Percentiles rank a stretch among this genome's conserved stretches.
phyloP scores from a whole-genome alignment of 139 green algal species.

The Medakamo hakoo region DNA sequence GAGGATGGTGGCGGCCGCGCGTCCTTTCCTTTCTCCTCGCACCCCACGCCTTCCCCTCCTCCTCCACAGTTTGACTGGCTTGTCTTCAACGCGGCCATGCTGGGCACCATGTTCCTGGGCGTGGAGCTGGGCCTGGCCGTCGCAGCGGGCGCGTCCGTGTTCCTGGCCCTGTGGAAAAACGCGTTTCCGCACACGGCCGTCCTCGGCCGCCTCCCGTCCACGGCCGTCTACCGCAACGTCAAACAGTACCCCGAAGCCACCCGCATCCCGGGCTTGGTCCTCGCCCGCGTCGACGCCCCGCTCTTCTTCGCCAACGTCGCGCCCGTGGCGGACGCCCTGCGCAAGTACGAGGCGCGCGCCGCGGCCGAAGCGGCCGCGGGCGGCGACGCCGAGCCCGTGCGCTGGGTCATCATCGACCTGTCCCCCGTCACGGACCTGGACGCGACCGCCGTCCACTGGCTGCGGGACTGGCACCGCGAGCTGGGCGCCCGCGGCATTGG shows the following conservation, averaged over 20 bases:
- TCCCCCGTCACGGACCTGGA: constrained; percentile 60
- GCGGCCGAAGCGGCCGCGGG: background rate
- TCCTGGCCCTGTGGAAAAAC: constrained; percentile 36
- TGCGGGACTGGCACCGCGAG: constrained; percentile 20
- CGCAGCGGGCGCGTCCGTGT: constrained; percentile 33
- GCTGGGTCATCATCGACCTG: constrained; percentile 67
- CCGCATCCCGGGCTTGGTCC: constrained; percentile 29
- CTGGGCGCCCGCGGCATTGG: constrained; percentile 16
- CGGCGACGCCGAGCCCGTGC: constrained; percentile 7
- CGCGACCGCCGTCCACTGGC: constrained; percentile 39
- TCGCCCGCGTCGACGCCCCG: constrained; percentile 49
- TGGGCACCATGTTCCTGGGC: background rate
- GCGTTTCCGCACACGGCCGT: constrained; percentile 68
- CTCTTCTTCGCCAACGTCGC: constrained; percentile 66
- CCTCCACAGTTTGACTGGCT: background rate
- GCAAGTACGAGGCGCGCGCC: constrained; percentile 18
- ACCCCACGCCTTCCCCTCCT: background rate
- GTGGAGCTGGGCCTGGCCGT: constrained; percentile 2
- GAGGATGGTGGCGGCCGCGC: constrained; percentile 14
- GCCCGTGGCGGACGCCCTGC: constrained; percentile 39
- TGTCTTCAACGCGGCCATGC: background rate
- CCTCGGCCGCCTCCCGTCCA: constrained; percentile 51
- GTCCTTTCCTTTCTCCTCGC: constrained; percentile 1
- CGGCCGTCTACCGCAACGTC: constrained; percentile 46
- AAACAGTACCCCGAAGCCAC: constrained; percentile 45